Evolutionary conservation across 495 filamentous ascomycete genomes (phyloP).

Genomic region (Aspergillus taichungensis): DNA sequence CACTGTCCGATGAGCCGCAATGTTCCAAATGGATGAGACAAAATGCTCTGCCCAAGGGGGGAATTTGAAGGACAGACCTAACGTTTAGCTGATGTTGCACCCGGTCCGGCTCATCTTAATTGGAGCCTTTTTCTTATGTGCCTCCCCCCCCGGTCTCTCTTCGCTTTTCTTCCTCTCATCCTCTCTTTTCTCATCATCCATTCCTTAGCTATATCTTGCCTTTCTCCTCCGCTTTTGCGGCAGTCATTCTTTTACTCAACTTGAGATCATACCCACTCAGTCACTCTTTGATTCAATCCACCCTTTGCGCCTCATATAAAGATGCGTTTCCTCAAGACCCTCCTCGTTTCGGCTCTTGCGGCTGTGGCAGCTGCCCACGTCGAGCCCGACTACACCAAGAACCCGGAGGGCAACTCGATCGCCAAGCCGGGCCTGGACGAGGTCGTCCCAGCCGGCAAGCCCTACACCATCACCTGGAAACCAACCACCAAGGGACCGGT

Average conservation of each 20-base stretch:
- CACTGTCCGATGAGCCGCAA: slow-evolving; percentile 10
- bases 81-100: slow-evolving; percentile 3
- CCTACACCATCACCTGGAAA: slow-evolving; percentile 55
- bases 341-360: slow-evolving; percentile 40
- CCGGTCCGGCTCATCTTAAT: not conserved
- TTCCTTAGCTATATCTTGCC: slow-evolving; percentile 3
- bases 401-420: slow-evolving; percentile 51
- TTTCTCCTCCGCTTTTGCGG: slow-evolving; percentile 12
- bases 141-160: slow-evolving; percentile 8
- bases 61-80: not conserved
- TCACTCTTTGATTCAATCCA: slow-evolving; percentile 23
- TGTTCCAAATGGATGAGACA: slow-evolving; percentile 1
- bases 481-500: slow-evolving; percentile 39
- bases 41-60: slow-evolving; percentile 5
- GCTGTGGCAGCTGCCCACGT: slow-evolving; percentile 46
- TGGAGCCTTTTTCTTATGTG: not conserved
- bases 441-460: slow-evolving; percentile 44
- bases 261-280: slow-evolving; percentile 14
- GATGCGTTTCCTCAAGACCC: slow-evolving; percentile 45
- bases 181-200: slow-evolving; percentile 1
- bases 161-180: slow-evolving; percentile 9
- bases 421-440: slow-evolving; percentile 40
- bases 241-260: slow-evolving; percentile 16
- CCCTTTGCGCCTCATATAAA: slow-evolving; percentile 21
- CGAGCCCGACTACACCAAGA: slow-evolving; percentile 36